Conservation (phyloP, 208 protist species). For the Entamoeba invadens region DNA sequence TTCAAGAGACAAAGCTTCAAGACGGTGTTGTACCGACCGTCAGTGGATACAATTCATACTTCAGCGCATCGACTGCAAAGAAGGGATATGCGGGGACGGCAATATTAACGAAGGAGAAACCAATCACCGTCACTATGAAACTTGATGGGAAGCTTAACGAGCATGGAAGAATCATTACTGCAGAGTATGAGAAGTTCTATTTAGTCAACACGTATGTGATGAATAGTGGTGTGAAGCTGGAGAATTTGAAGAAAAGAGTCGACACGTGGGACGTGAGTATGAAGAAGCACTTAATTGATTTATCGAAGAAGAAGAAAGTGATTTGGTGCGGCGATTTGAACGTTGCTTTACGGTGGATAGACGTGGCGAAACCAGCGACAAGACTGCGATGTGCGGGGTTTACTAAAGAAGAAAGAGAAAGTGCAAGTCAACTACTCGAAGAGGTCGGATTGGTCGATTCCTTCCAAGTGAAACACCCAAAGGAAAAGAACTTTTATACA, state of each 20-base stretch:
- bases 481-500: neutral
- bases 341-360: conserved; percentile 15
- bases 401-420: neutral
- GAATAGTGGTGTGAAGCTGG: conserved; percentile 2
- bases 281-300: neutral
- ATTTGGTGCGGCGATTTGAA: conserved; percentile 20
- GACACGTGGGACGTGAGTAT: neutral
- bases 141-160: neutral
- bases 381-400: conserved; percentile 14
- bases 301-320: neutral
- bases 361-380: conserved; percentile 9
- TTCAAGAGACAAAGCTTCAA: neutral
- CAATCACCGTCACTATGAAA: neutral
- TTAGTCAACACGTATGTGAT: conserved; percentile 10
- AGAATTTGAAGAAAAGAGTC: neutral
- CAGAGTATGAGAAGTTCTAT: conserved; percentile 5
- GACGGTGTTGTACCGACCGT: neutral
- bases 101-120: neutral
- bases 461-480: conserved; percentile 12
- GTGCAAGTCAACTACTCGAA: neutral
- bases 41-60: neutral
- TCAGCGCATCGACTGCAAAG: neutral
- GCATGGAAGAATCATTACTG: neutral
- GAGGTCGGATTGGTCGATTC: conserved; percentile 1
- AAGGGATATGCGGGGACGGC: neutral